phyloP scores from a whole-genome alignment of 352 stramenopile genomes.

The Pythium graminicola region DNA sequence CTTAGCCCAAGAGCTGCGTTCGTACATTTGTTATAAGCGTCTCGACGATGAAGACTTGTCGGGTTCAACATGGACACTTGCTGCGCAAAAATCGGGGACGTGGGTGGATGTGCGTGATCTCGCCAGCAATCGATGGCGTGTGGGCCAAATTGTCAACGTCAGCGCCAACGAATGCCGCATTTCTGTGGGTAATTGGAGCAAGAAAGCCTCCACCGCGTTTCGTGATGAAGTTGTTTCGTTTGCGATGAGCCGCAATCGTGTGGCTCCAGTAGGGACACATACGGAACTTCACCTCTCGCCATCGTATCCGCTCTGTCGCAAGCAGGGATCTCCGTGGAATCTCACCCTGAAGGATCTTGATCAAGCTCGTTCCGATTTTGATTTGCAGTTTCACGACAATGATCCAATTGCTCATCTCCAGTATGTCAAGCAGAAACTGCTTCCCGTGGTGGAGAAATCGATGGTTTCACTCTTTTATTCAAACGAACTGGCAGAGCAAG shows the following conservation, averaged over 20 bases:
- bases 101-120: constrained; percentile 82
- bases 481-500: constrained; percentile 65
- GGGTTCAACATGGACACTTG: constrained; percentile 65
- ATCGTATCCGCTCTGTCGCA: constrained; percentile 68
- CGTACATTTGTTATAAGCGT: constrained; percentile 68
- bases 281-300: constrained; percentile 75
- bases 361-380: constrained; percentile 56
- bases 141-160: constrained; percentile 67
- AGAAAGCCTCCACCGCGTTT: constrained; percentile 21
- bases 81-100: constrained; percentile 53
- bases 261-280: constrained; percentile 63
- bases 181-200: constrained; percentile 58
- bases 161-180: constrained; percentile 62
- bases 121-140: constrained; percentile 67
- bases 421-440: constrained; percentile 48
- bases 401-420: constrained; percentile 8
- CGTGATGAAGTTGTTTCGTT: constrained; percentile 68
- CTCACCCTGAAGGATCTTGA: constrained; percentile 59
- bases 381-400: constrained; percentile 54
- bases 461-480: constrained; percentile 61
- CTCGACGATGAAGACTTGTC: constrained; percentile 56
- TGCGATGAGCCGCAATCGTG: constrained; percentile 48
- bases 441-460: constrained; percentile 71
- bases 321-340: constrained; percentile 65
- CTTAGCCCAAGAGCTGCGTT: constrained; percentile 43